Conservation (phyloP, 164 flowering plant species). For the Stephania yunnanensis region DNA sequence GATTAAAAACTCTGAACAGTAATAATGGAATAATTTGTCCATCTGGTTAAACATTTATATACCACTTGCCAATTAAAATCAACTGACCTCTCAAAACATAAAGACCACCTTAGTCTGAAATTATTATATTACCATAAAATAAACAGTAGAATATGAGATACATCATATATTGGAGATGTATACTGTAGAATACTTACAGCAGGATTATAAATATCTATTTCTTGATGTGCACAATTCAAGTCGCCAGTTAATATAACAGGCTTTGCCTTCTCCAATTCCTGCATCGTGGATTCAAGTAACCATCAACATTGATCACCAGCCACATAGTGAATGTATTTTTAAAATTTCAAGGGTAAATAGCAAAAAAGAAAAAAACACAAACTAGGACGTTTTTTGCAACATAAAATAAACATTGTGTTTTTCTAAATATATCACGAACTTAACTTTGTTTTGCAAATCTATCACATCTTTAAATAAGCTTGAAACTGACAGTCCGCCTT, state of each 20-base stretch:
- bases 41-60: background rate
- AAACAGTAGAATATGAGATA: background rate
- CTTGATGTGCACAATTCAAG: conserved; percentile 93
- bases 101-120: background rate
- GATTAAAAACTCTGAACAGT: background rate
- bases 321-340: background rate
- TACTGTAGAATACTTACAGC: conserved; percentile 52
- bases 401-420: no score
- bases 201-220: conserved; percentile 89
- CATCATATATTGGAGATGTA: background rate
- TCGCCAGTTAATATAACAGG: conserved; percentile 99
- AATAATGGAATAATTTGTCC: background rate
- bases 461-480: no score
- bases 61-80: background rate
- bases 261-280: conserved; percentile 91
- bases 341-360: background rate
- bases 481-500: no score
- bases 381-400: no score
- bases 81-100: background rate
- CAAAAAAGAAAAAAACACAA: no score
- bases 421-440: no score
- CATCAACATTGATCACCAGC: background rate
- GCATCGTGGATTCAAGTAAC: conserved; percentile 21
- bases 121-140: background rate
- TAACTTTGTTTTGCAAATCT: no score